Evolutionary conservation across 2,329 filamentous ascomycete species (phyloP).

Genomic region (Sporothrix brunneoviolacea): DNA sequence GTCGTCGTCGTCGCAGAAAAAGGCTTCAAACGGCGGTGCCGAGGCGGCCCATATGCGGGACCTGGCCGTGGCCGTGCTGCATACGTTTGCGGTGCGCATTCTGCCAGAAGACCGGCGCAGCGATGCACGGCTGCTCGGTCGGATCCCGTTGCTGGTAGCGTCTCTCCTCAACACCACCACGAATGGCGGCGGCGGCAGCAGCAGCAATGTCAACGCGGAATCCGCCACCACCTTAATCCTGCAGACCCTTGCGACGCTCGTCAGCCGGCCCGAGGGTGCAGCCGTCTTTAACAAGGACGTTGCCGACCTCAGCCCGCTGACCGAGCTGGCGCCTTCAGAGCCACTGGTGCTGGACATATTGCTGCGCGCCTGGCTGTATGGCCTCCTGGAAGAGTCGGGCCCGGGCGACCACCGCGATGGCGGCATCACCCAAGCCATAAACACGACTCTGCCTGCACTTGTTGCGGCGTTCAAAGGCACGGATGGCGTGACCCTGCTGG

Average conservation of each 20-base stretch:
- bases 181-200: not conserved
- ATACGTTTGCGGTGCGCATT: slow-evolving; percentile 50
- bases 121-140: slow-evolving; percentile 41
- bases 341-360: slow-evolving; percentile 50
- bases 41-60: slow-evolving; percentile 56
- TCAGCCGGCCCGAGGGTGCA: slow-evolving; percentile 46
- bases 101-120: slow-evolving; percentile 42
- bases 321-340: slow-evolving; percentile 50
- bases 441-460: slow-evolving; percentile 40
- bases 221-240: slow-evolving; percentile 48
- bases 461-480: slow-evolving; percentile 50
- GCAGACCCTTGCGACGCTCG: slow-evolving; percentile 51
- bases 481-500: slow-evolving; percentile 52
- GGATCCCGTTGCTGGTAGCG: slow-evolving; percentile 47
- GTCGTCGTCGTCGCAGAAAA: slow-evolving; percentile 15
- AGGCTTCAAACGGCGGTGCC: slow-evolving; percentile 23
- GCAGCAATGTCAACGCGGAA: slow-evolving; percentile 29
- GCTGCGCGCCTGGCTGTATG: slow-evolving; percentile 48
- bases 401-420: too few species aligned
- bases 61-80: slow-evolving; percentile 55
- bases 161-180: slow-evolving; percentile 42
- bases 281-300: slow-evolving; percentile 36
- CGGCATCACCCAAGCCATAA: slow-evolving; percentile 35
- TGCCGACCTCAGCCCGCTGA: slow-evolving; percentile 45
- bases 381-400: slow-evolving; percentile 13